Base-by-base conservation (phyloP, 176 grass and related monocot genomes). In the Elaeis guineensis region DNA sequence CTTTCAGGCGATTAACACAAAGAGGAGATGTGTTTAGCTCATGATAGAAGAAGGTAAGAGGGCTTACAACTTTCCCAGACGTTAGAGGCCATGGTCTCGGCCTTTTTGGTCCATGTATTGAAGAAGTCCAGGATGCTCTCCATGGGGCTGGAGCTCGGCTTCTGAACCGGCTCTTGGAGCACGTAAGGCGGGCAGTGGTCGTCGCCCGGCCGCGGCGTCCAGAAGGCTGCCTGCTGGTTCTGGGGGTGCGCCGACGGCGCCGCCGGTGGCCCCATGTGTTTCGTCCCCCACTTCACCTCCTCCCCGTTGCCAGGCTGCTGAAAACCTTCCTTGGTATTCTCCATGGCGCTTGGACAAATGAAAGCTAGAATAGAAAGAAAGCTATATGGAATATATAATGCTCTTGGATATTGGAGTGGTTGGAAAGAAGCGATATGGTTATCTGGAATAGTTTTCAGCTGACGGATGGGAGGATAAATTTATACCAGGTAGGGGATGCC, bases 51-150 rank as follows among this genome's bases (percentile, higher is more conserved):
- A 8, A 54, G 19, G 23, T 29, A 54, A 17, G 32, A 24, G 14
- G 1, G 17, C 73, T 76, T 87, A 97, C 87, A 32, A 17, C 80
- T 91, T 48, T 82, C 59, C 92, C 92, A 97, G 57, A 97, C 88
- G 72, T 88, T 97, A 30, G 81, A 82, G 1, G 81, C 81, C 12
- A 97, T 80, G 64, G 90, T 87, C 79, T 97, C 87, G 19, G 92
- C 80, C 62, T 87, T 90, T 39, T 78, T 83, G 65, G 86, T 85
- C 92, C 87, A 97, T 5, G 73, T 78, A 65, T 97, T 85, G 76
- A 91, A 97, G 71, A 72, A 97, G 62, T 91, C 76, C 12, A 97
- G 80, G 52, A 88, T 97, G 69, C 84, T 84, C 73, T 88, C 92
- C 78, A 88, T 91, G 16, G 87, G 92, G 69, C 75, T 70, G 3